Conservation (phyloP, 345 rosid species). For the Trapa incisa region DNA sequence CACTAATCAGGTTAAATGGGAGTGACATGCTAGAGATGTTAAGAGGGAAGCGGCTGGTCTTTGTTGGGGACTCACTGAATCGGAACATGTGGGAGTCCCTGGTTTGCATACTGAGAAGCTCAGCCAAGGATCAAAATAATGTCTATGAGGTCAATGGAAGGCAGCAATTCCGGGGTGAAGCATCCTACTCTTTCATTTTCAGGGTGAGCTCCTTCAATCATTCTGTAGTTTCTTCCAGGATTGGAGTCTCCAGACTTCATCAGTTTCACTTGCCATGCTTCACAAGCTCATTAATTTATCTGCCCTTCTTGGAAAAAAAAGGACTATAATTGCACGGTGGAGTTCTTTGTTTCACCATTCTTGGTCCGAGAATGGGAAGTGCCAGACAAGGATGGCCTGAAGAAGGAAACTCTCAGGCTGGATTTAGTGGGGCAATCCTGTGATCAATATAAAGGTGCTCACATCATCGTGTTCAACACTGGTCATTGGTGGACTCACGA, state of each 20-base stretch:
- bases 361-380: constrained; percentile 88
- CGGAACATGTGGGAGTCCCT: constrained; percentile 99
- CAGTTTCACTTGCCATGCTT: neutral
- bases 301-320: constrained; percentile 14
- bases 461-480: constrained; percentile 73
- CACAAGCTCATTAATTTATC: neutral
- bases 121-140: constrained; percentile 49
- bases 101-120: constrained; percentile 63
- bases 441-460: constrained; percentile 56
- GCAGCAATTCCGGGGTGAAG: constrained; percentile 62
- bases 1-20: constrained; percentile 45
- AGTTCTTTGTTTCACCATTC: constrained; percentile 87
- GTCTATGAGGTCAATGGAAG: constrained; percentile 78
- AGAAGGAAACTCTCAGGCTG: constrained; percentile 82
- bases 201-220: constrained; percentile 32
- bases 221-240: neutral
- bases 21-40: constrained; percentile 53
- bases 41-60: constrained; percentile 74
- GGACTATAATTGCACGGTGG: constrained; percentile 69
- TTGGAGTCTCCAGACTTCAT: neutral
- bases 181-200: constrained; percentile 73
- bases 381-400: constrained; percentile 35
- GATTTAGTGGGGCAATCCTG: constrained; percentile 71
- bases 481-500: constrained; percentile 99
- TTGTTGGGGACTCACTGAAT: constrained; percentile 86